Evolutionary conservation across 352 stramenopile species (phyloP).

Genomic region (Blastocystis sp.): DNA sequence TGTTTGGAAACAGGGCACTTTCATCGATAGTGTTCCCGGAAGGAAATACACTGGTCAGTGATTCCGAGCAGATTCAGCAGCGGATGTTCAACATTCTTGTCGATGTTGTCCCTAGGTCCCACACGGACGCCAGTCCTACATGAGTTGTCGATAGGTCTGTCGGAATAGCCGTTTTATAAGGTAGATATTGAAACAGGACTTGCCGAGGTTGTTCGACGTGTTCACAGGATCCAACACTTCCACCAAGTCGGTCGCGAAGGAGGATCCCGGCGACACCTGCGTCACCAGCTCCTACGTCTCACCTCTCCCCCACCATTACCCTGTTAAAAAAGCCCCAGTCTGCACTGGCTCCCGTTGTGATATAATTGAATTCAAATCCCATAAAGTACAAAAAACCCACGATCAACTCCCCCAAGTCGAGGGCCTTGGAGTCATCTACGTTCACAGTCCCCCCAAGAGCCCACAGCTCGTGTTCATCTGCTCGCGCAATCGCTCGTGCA

Average conservation of each 20-base stretch:
- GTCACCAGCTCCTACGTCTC: neutral
- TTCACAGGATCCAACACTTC: conserved; percentile 49
- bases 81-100: conserved; percentile 1
- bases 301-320: neutral
- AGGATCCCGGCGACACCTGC: neutral
- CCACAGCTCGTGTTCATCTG: conserved; percentile 5
- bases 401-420: conserved; percentile 26
- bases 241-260: conserved; percentile 24
- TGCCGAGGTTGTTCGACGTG: conserved; percentile 23
- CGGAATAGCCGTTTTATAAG: conserved; percentile 26
- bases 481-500: neutral
- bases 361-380: conserved; percentile 51
- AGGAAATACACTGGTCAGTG: conserved; percentile 31
- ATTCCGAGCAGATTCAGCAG: conserved; percentile 6
- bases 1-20: neutral
- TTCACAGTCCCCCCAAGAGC: neutral
- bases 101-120: conserved; percentile 21
- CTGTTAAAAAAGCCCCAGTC: conserved; percentile 37
- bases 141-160: neutral
- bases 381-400: conserved; percentile 16
- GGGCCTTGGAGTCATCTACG: conserved; percentile 14
- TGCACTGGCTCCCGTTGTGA: conserved; percentile 19
- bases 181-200: conserved; percentile 49
- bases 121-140: neutral
- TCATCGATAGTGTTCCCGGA: conserved; percentile 26